phyloP scores from a whole-genome alignment of 2,329 filamentous ascomycete genomes.

The Dactylellina cionopaga region DNA sequence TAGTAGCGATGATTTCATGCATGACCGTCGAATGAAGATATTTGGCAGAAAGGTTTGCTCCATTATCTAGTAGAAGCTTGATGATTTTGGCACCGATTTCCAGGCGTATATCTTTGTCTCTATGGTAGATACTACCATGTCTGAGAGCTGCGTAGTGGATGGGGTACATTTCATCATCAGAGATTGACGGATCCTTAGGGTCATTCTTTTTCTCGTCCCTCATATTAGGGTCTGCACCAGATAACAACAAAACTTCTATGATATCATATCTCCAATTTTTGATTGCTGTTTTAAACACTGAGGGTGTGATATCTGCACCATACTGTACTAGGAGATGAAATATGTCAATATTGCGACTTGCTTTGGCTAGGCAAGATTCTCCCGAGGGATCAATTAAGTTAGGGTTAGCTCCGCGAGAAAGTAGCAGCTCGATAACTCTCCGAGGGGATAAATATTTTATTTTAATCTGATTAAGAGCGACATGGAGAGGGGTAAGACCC shows the following conservation, averaged over 20 bases:
- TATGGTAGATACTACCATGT: neutral
- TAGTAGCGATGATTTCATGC: neutral
- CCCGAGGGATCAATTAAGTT: neutral
- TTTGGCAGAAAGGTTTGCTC: neutral
- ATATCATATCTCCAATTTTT: neutral
- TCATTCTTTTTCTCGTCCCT: neutral
- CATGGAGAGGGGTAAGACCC: neutral
- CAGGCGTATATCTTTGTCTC: too few relatives aligned
- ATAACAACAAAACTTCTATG: neutral
- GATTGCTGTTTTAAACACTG: neutral
- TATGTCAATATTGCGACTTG: neutral
- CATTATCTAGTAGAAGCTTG: neutral
- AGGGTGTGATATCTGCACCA: constrained; percentile 3
- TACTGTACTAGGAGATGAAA: neutral
- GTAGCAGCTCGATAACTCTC: neutral
- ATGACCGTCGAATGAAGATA: neutral
- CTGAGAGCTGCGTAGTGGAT: neutral
- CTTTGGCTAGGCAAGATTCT: neutral
- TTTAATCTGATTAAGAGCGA: neutral
- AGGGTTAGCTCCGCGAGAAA: neutral
- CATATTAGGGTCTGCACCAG: neutral
- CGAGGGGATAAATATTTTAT: neutral
- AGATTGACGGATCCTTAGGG: neutral
- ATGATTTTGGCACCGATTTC: neutral
- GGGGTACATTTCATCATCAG: neutral